Percentiles rank a stretch among this genome's conserved stretches.
These are phyloP conservation scores for Dendrocalamus sinicus DNA, from an alignment of 176 grass and related monocot species.

Conservation along the genomic window DNA sequence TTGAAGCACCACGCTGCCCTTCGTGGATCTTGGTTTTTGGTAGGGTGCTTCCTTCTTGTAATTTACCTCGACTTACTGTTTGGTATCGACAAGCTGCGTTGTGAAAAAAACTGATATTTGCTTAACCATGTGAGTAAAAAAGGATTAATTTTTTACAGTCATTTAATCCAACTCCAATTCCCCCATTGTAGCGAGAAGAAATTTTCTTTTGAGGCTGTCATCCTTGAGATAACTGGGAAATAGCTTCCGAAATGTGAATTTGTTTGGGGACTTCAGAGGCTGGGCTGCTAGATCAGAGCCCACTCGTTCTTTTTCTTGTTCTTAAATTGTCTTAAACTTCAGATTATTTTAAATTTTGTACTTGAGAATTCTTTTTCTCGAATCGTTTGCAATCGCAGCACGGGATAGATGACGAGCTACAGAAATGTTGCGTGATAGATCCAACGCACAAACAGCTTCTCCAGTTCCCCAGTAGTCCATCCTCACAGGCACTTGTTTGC, in stretches of 20 bases:
- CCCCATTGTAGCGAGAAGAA: slow-evolving; percentile 11
- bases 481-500: too few relatives aligned
- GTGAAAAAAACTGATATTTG: neutral
- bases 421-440: too few relatives aligned
- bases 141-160: neutral
- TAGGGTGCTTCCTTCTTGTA: slow-evolving; percentile 31
- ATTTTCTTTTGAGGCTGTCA: neutral
- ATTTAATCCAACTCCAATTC: neutral
- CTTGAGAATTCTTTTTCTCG: too few relatives aligned
- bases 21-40: neutral
- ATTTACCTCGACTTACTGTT: neutral
- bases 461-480: too few relatives aligned
- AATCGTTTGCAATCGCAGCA: too few relatives aligned
- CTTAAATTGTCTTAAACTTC: neutral
- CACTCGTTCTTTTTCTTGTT: neutral
- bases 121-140: neutral
- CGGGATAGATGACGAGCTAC: too few relatives aligned
- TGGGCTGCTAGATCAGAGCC: neutral
- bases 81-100: neutral
- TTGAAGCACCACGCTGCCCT: too few relatives aligned
- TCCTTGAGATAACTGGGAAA: neutral
- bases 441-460: too few relatives aligned
- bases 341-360: too few relatives aligned
- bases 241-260: neutral
- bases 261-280: neutral